Evolutionary conservation across 345 rosid genomes (phyloP).

Genomic region (Aquilaria yunnanensis): DNA sequence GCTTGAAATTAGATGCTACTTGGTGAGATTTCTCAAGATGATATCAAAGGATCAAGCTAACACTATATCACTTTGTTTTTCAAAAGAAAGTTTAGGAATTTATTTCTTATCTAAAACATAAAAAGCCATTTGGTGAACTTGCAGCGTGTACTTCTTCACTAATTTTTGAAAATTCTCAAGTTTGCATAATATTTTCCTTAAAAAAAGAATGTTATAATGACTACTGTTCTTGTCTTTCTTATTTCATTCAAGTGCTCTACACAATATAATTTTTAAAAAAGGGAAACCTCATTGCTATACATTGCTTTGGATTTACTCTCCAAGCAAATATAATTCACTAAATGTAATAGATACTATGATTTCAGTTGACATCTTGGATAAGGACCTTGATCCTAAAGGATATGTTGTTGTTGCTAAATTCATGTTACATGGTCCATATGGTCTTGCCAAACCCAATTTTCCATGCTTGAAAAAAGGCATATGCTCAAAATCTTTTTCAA

Average conservation of each 20-base stretch:
- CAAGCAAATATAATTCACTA: background rate
- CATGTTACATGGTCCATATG: background rate
- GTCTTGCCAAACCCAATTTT: background rate
- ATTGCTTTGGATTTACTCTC: background rate
- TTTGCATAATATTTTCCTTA: background rate
- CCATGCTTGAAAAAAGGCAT: background rate
- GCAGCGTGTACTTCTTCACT: background rate
- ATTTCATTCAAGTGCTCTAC: background rate
- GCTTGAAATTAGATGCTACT: background rate
- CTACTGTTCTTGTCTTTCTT: background rate
- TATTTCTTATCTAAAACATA: background rate
- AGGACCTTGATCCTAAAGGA: background rate
- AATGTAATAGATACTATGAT: background rate
- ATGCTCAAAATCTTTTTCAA: background rate
- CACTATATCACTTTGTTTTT: background rate
- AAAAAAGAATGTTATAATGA: too few relatives aligned
- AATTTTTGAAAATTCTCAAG: background rate
- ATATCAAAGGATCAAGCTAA: background rate
- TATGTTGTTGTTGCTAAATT: background rate
- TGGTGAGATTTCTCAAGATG: background rate
- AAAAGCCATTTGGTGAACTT: background rate
- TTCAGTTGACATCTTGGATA: background rate
- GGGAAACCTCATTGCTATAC: background rate
- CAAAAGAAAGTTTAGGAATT: background rate
- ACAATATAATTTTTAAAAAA: background rate